Percentiles rank a stretch among this genome's conserved stretches.
phyloP scores from a whole-genome alignment of 1,139 yeast genomes.

The Geotrichum cucujoidarum region DNA sequence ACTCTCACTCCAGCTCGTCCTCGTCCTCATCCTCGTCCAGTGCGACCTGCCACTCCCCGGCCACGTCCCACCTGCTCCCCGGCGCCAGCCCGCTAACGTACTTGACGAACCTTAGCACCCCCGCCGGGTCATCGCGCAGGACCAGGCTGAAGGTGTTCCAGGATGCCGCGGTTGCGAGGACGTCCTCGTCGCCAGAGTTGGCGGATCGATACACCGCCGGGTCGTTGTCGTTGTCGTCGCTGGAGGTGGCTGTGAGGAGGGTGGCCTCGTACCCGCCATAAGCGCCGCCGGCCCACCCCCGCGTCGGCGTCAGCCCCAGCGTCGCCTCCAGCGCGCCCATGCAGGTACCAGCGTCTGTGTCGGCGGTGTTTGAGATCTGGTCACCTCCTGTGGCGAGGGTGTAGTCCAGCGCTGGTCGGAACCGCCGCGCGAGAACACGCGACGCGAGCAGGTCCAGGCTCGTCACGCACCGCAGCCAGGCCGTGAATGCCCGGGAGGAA shows the following conservation, averaged over 20 bases:
- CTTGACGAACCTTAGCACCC: constrained; percentile 82
- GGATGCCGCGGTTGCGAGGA: constrained; percentile 72
- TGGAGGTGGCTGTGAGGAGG: constrained; percentile 53
- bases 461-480: constrained; percentile 65
- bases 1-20: constrained; percentile 26
- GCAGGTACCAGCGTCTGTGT: constrained; percentile 18
- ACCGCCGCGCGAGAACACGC: constrained; percentile 70
- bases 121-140: constrained; percentile 67
- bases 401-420: constrained; percentile 93
- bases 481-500: constrained; percentile 56
- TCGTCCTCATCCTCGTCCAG: constrained; percentile 46
- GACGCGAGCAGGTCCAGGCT: constrained; percentile 61
- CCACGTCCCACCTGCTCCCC: constrained; percentile 91
- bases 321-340: constrained; percentile 56
- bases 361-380: not conserved
- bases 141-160: constrained; percentile 80
- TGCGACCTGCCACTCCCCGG: constrained; percentile 61
- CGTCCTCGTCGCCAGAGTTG: constrained; percentile 63
- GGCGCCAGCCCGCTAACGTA: constrained; percentile 84
- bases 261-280: constrained; percentile 91
- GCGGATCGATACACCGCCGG: constrained; percentile 43
- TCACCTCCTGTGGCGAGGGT: constrained; percentile 72
- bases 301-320: constrained; percentile 69
- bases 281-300: constrained; percentile 83
- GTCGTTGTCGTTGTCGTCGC: constrained; percentile 44